These are phyloP conservation scores for Colletotrichum cuscutae DNA, from an alignment of 2,329 filamentous ascomycete species.

Conservation along the genomic window DNA sequence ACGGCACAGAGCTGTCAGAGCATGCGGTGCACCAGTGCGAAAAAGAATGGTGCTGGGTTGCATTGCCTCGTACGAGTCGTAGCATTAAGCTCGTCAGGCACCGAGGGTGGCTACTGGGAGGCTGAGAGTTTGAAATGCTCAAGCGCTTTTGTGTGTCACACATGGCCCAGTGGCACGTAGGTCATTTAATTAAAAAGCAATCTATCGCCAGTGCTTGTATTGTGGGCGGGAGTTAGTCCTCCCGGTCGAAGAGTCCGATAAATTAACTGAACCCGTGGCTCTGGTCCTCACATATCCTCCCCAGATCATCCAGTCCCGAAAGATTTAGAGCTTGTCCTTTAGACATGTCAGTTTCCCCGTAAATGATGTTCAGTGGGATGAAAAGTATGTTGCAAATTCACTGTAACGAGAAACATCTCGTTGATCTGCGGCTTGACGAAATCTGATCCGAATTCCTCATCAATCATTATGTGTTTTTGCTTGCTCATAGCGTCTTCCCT, in stretches of 20 bases:
- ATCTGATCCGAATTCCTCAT: neutral
- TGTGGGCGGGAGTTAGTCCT: constrained; percentile 13
- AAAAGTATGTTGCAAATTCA: neutral
- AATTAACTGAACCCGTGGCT: constrained; percentile 12
- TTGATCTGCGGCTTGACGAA: neutral
- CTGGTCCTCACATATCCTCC: neutral
- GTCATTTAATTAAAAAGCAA: constrained; percentile 22
- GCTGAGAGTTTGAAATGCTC: neutral
- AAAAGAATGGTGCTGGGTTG: neutral
- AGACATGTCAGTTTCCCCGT: neutral
- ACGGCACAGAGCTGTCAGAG: neutral
- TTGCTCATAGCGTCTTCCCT: constrained; percentile 3
- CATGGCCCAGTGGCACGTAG: neutral
- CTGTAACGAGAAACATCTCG: neutral
- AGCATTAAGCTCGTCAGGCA: constrained; percentile 22
- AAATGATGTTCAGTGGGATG: neutral
- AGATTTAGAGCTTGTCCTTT: neutral
- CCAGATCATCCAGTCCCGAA: neutral
- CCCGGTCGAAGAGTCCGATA: constrained; percentile 1
- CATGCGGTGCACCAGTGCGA: neutral
- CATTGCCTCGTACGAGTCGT: constrained; percentile 4
- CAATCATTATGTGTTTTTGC: neutral
- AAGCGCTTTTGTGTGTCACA: constrained; percentile 2
- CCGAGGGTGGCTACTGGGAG: neutral
- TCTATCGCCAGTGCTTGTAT: constrained; percentile 29